phyloP scores from a whole-genome alignment of 1,139 yeast species.

The Taphrina wiesneri region DNA sequence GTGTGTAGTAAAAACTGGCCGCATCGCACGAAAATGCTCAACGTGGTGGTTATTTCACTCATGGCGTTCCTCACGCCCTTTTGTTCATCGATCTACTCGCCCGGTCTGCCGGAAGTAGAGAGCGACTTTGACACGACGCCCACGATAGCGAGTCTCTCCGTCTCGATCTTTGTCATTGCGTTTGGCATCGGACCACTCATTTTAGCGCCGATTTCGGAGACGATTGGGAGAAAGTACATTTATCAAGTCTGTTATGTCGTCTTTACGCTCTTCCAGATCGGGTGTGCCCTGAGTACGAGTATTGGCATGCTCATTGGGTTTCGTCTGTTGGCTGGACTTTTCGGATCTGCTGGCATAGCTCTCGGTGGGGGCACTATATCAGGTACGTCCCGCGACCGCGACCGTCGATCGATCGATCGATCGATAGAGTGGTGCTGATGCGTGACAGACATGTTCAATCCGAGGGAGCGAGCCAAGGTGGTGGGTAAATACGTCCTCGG shows the following conservation, averaged over 20 bases:
- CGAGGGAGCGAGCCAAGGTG: constrained; percentile 17
- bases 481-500: constrained; percentile 57
- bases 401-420: constrained; percentile 55
- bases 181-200: constrained; percentile 62
- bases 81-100: constrained; percentile 17
- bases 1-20: constrained; percentile 15
- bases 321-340: constrained; percentile 75
- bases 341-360: constrained; percentile 82
- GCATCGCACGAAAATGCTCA: constrained; percentile 4
- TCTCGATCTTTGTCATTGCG: constrained; percentile 15
- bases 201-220: constrained; percentile 78
- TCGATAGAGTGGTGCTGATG: not conserved
- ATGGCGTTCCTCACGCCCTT: constrained; percentile 22
- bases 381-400: constrained; percentile 50
- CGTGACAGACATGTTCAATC: constrained; percentile 16
- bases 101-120: constrained; percentile 9
- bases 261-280: constrained; percentile 57
- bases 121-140: not conserved
- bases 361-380: constrained; percentile 84
- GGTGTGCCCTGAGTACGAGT: constrained; percentile 58
- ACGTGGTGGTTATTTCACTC: constrained; percentile 12
- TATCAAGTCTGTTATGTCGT: constrained; percentile 59
- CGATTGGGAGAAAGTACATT: constrained; percentile 70
- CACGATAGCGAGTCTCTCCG: constrained; percentile 14
- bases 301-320: constrained; percentile 56